These are phyloP conservation scores for Teunomyces kruisii DNA, from an alignment of 805 yeast species.

Conservation along the genomic window DNA sequence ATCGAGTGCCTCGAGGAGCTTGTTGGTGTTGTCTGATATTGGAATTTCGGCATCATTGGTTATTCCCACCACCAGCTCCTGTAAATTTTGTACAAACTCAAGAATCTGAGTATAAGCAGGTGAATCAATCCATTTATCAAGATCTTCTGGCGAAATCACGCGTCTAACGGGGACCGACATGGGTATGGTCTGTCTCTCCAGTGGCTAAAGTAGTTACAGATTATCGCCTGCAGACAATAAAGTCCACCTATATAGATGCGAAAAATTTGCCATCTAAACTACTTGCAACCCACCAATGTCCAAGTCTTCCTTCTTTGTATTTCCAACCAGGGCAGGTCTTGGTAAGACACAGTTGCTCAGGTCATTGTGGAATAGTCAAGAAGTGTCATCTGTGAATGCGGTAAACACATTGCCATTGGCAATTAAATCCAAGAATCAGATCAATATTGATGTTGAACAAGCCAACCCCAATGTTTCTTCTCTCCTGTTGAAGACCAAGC, in stretches of 20 bases:
- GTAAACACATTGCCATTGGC: conserved; percentile 29
- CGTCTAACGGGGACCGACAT: conserved; percentile 24
- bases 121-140: conserved; percentile 58
- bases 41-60: conserved; percentile 48
- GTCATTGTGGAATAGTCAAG: conserved; percentile 14
- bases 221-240: background rate
- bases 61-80: conserved; percentile 63
- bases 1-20: conserved; percentile 41
- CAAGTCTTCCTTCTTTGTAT: background rate
- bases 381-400: conserved; percentile 22
- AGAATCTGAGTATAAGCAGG: conserved; percentile 50
- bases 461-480: conserved; percentile 16
- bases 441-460: conserved; percentile 23
- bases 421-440: conserved; percentile 25
- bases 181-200: too few species aligned
- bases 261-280: background rate
- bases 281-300: conserved; percentile 1
- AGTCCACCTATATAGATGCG: background rate
- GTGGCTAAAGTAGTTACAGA: too few species aligned
- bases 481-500: conserved; percentile 28
- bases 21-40: conserved; percentile 29
- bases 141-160: conserved; percentile 57
- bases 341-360: conserved; percentile 14
- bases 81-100: conserved; percentile 56
- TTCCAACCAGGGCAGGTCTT: conserved; percentile 8